These are phyloP conservation scores for Telfairia occidentalis DNA, from an alignment of 331 rosid species.

Conservation along the genomic window DNA sequence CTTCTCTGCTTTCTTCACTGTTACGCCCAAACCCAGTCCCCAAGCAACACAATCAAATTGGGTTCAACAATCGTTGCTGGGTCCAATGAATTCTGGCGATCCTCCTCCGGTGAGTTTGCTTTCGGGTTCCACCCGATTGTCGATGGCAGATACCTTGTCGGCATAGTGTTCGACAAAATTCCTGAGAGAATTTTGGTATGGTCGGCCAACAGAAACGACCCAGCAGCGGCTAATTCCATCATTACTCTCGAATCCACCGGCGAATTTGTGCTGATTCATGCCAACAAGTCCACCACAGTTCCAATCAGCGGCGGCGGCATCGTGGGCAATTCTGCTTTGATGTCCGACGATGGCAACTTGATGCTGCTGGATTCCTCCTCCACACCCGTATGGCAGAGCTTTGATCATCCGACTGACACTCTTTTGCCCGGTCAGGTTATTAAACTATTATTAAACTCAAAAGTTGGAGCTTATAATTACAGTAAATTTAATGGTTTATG, in stretches of 20 bases:
- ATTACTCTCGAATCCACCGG: slow-evolving; percentile 15
- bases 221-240: slow-evolving; percentile 18
- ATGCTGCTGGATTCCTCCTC: slow-evolving; percentile 7
- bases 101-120: slow-evolving; percentile 21
- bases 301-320: slow-evolving; percentile 12
- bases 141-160: slow-evolving; percentile 16
- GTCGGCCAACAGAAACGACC: slow-evolving; percentile 32
- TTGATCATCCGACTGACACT: slow-evolving; percentile 25
- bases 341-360: slow-evolving; percentile 25
- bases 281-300: slow-evolving; percentile 5
- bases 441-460: too few species aligned
- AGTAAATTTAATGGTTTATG: too few species aligned
- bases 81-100: neutral
- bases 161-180: slow-evolving; percentile 24
- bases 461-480: too few species aligned
- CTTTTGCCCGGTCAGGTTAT: slow-evolving; percentile 25
- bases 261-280: slow-evolving; percentile 13
- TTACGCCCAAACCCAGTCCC: neutral
- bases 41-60: neutral
- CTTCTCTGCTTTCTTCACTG: neutral
- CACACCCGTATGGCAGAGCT: slow-evolving; percentile 24
- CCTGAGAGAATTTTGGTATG: slow-evolving; percentile 24
- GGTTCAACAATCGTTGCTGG: neutral
- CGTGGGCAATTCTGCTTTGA: too few species aligned
- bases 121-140: slow-evolving; percentile 22